Base-by-base conservation (phyloP, 139 green algal species). In the Zygnema circumcarinatum region DNA sequence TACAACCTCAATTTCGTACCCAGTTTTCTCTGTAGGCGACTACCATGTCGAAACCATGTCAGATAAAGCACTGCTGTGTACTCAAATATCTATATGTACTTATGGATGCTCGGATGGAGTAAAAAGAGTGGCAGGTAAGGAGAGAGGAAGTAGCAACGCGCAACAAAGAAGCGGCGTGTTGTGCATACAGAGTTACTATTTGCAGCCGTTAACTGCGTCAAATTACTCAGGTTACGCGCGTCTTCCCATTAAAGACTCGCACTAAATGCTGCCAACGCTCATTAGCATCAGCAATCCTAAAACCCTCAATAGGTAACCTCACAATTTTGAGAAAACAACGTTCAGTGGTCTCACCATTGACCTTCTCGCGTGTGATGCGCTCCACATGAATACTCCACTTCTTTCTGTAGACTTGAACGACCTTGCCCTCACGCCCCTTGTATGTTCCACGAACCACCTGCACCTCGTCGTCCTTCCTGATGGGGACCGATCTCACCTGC, bases 301-400 rank as follows among this genome's bases (percentile, higher is more conserved):
- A 29, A 29, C 67, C 25, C 21, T 32, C 78, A 32, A 75, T 21
- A 16, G 20, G 76, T 39, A 84, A 84, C 80, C 20, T 16, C 16
- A 84, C 21, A 16, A 75, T 31, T 31, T 20, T 83, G 31, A 52
- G 16, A 39, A 84, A 84, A 83, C 76, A 31, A 29, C 29, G 73
- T n/a, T n/a, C n/a, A n/a, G n/a, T n/a, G n/a, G n/a, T n/a, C 96
- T 92, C 88, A 97, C 97, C 97, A 93, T 99, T 99, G 88, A 98
- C 95, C 95, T 99, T 99, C 92, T 99, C 97, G 38, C 97, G 92
- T 20, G 96, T 98, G 90, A 99, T 95, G 80, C 97, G 94, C 93
- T 99, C 97, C 69, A 99, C 95, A 92, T 99, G 97, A 92, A 99
- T 99, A 40, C 99, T 95, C 97, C 97, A 99, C 94, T 98, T 99